Conservation (phyloP, 2,329 filamentous ascomycete species). For the Monilinia aucupariae region DNA sequence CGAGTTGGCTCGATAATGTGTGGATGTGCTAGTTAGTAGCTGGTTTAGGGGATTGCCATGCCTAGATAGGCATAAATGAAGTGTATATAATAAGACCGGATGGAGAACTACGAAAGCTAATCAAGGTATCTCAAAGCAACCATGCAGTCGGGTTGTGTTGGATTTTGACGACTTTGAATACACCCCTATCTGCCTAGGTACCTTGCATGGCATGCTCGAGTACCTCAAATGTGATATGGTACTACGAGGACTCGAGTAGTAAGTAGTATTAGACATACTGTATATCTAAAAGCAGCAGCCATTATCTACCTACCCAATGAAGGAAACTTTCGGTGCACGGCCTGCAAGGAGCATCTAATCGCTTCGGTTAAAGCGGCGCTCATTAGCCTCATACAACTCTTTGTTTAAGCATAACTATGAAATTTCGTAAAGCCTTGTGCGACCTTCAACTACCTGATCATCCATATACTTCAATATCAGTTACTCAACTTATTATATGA, state of each 20-base stretch:
- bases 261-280: too few relatives aligned
- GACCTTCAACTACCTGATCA: not conserved
- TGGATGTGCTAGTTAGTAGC: too few relatives aligned
- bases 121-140: not conserved
- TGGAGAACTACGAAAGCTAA: not conserved
- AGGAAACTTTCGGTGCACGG: not conserved
- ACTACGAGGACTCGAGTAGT: too few relatives aligned
- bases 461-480: not conserved
- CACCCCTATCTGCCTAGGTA: not conserved
- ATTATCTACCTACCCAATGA: not conserved
- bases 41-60: too few relatives aligned
- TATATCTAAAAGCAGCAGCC: not conserved
- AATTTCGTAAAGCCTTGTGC: not conserved
- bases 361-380: not conserved
- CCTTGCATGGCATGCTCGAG: too few relatives aligned
- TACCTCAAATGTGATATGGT: too few relatives aligned
- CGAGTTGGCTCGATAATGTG: too few relatives aligned
- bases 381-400: not conserved
- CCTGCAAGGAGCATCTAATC: too few relatives aligned
- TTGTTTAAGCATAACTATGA: too few relatives aligned
- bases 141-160: too few relatives aligned
- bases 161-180: too few relatives aligned
- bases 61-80: not conserved
- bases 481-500: not conserved
- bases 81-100: not conserved